phyloP scores from a whole-genome alignment of 106 monocot species.

The Xerophyta viscosa region DNA sequence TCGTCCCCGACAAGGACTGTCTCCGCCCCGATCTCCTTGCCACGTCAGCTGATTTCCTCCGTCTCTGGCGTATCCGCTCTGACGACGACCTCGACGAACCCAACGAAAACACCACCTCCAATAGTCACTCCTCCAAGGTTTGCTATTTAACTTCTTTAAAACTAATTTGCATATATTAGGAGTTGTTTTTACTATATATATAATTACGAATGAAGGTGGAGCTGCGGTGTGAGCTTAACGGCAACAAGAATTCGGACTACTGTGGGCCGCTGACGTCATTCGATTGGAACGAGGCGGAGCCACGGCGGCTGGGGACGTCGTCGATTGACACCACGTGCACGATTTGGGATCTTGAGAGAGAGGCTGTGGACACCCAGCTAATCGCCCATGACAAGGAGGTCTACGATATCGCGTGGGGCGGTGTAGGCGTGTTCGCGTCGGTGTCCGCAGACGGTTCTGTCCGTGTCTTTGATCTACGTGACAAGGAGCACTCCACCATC shows the following conservation, averaged over 20 bases:
- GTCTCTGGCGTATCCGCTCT: conserved; percentile 58
- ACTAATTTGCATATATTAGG: too few species aligned
- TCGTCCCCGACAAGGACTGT: conserved; percentile 86
- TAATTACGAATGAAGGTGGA: conserved; percentile 21
- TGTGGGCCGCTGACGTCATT: conserved; percentile 97
- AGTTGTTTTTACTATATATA: too few species aligned
- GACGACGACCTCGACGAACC: neutral
- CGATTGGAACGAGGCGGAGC: conserved; percentile 99
- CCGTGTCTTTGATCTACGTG: conserved; percentile 88
- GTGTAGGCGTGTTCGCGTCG: conserved; percentile 92
- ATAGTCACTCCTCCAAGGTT: neutral
- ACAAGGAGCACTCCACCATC: conserved; percentile 99
- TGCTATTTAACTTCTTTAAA: too few species aligned
- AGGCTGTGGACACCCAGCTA: conserved; percentile 93
- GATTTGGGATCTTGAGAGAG: conserved; percentile 93
- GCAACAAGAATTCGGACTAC: conserved; percentile 94
- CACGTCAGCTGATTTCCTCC: conserved; percentile 93
- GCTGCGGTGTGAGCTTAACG: conserved; percentile 61
- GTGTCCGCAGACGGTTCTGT: conserved; percentile 98
- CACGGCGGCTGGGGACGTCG: conserved; percentile 82
- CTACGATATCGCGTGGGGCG: conserved; percentile 97
- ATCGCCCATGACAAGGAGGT: conserved; percentile 98
- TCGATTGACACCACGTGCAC: conserved; percentile 97
- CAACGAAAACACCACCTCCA: neutral
- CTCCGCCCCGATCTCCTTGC: conserved; percentile 86